A percentile compares a stretch with the other conserved stretches of the same genome.
These are phyloP conservation scores for Trichosporon sp. DNA, from an alignment of 1,284 basidiomycete genomes.

Conservation along the genomic window DNA sequence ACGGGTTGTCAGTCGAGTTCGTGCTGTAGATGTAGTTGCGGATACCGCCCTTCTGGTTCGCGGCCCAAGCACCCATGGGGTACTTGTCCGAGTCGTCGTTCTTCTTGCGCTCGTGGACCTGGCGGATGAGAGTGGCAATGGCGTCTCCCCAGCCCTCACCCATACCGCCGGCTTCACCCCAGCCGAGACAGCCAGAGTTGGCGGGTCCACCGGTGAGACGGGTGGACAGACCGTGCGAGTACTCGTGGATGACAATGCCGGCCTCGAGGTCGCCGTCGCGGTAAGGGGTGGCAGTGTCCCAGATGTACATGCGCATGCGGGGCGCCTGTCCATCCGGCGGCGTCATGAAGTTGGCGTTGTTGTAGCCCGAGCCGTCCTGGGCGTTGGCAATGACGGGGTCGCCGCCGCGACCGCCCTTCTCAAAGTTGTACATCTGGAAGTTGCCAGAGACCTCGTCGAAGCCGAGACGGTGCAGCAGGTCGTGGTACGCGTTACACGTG, in stretches of 20 bases:
- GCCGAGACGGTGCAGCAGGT: conserved; percentile 66
- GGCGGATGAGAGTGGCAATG: conserved; percentile 80
- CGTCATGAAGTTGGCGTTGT: conserved; percentile 66
- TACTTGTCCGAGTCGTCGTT: conserved; percentile 57
- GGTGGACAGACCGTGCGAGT: conserved; percentile 85
- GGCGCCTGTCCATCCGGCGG: conserved; percentile 66
- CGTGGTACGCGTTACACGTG: conserved; percentile 75
- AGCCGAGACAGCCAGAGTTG: conserved; percentile 90
- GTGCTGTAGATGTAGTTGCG: conserved; percentile 83
- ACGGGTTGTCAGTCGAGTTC: conserved; percentile 79
- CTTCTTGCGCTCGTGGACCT: conserved; percentile 65
- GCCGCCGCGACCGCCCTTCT: conserved; percentile 77
- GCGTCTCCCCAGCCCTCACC: conserved; percentile 77
- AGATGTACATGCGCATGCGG: conserved; percentile 95
- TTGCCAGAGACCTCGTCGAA: conserved; percentile 91
- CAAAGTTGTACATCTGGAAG: conserved; percentile 97
- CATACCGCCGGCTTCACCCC: conserved; percentile 96
- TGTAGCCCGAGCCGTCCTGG: conserved; percentile 89
- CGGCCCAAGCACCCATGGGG: conserved; percentile 93
- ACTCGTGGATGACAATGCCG: conserved; percentile 88
- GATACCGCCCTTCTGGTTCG: conserved; percentile 75
- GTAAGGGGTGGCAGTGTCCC: conserved; percentile 86
- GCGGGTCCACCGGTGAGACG: conserved; percentile 90
- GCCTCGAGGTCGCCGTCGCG: conserved; percentile 93
- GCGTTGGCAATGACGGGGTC: conserved; percentile 94